Evolutionary conservation across 768 basidiomycete species (phyloP), one percentile per base, ranked within the genome.

Genomic region (Lentinula boryana): DNA sequence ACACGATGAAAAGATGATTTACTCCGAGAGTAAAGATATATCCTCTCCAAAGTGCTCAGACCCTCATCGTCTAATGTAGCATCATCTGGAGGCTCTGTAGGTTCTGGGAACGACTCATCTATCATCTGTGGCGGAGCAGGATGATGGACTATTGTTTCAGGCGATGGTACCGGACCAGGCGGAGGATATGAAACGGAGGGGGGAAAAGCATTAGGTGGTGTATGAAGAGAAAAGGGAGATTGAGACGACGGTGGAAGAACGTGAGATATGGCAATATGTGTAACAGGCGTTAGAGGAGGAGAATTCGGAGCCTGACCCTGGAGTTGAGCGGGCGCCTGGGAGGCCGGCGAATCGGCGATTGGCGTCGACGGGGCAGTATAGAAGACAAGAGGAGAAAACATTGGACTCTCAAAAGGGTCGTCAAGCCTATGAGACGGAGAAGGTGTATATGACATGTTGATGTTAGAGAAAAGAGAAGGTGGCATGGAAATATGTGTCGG

Each of bases 11-110:
- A 79, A 27, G 73, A 70, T 38, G 86, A 85, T 63, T 84, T 84
- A 74, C 91, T 93, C 63, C 88, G 81, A 62, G 89, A 88, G 67
- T 93, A 91, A 55, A 97, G 83, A 74, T 94, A 97, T 63, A 96
- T 95, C 69, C 90, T 88, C 75, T 98, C 95, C 52, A 98, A 84
- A 21, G 91, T 83, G 71, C 76, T 91, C 63, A 95, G 80, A 58
- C 84, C 84, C 63, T 93, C 92, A 65, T 94, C 91, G 65, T 95
- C 93, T 68, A 81, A 70, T 50, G 72, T 70, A 60, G 76, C 68
- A 69, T 80, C 79, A 60, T 77, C 58, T 59, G 74, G 69, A 60
- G 75, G 63, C 66, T 78, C 77, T 61, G 63, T 54, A 43, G 63
- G 56, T 54, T 51, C 43, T 40, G 76, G 77, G 61, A 76, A 74